phyloP scores from a whole-genome alignment of 768 basidiomycete species.

The Epithele typhae region DNA sequence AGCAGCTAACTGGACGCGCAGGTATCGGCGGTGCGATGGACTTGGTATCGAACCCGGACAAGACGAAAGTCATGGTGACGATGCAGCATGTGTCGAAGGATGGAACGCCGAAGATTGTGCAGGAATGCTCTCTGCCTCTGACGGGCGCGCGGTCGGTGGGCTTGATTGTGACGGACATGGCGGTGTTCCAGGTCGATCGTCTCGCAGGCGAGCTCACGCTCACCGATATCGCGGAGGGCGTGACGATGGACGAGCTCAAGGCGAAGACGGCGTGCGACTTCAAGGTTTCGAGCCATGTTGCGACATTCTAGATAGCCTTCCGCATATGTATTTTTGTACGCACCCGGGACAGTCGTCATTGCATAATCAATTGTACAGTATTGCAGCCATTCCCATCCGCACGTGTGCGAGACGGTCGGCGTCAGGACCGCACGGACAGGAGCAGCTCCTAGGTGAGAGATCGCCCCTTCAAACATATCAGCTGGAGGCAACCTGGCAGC shows the following conservation, averaged over 20 bases:
- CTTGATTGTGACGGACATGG: slow-evolving; percentile 87
- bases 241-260: slow-evolving; percentile 74
- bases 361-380: slow-evolving; percentile 1
- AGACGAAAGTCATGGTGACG: slow-evolving; percentile 84
- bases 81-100: slow-evolving; percentile 90
- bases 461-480: no score
- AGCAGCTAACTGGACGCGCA: slow-evolving; percentile 19
- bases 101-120: slow-evolving; percentile 81
- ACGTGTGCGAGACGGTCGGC: no score
- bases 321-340: no score
- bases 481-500: no score
- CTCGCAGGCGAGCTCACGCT: slow-evolving; percentile 65
- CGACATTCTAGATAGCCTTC: slow-evolving; percentile 33
- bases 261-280: slow-evolving; percentile 83
- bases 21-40: slow-evolving; percentile 96
- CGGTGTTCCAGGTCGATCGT: slow-evolving; percentile 84
- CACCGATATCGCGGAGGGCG: slow-evolving; percentile 78
- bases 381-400: no score
- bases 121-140: slow-evolving; percentile 75
- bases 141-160: slow-evolving; percentile 86
- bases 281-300: slow-evolving; percentile 48
- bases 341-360: no score
- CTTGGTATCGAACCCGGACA: slow-evolving; percentile 90
- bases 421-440: no score
- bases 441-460: no score